Percentiles rank a stretch among this genome's conserved stretches.
Conservation (phyloP, 2,329 filamentous ascomycete species). For the Apiospora phragmitis region DNA sequence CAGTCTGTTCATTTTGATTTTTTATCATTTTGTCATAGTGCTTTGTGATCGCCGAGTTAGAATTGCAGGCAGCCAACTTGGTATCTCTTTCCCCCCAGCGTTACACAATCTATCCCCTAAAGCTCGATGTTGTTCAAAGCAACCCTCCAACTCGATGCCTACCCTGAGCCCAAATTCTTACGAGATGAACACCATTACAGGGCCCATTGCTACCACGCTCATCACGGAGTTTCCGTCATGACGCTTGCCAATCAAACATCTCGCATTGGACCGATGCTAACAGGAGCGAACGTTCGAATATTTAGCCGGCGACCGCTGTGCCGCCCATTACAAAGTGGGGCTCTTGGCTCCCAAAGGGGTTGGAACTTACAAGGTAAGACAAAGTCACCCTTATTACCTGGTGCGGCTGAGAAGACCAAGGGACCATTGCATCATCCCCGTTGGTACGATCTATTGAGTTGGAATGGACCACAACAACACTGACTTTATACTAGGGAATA, state of each 20-base stretch:
- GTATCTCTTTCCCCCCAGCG: not conserved
- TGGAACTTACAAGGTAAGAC: not conserved
- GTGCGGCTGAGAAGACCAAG: not conserved
- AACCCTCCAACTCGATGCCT: not conserved
- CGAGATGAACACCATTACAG: not conserved
- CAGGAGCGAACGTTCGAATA: not conserved
- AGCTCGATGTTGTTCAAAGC: too few relatives aligned
- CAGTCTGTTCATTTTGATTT: too few relatives aligned
- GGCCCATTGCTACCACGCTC: not conserved
- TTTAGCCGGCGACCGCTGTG: not conserved
- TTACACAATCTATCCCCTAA: not conserved
- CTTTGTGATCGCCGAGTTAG: not conserved
- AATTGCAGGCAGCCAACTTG: not conserved
- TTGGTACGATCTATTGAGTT: not conserved
- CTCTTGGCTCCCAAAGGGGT: not conserved
- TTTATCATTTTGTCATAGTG: not conserved
- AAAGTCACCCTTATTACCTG: not conserved
- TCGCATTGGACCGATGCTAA: not conserved
- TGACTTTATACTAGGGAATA: slow-evolving; percentile 9
- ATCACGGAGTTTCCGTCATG: not conserved
- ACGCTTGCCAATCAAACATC: not conserved
- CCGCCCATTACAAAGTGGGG: not conserved
- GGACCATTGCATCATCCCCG: not conserved
- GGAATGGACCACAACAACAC: too few relatives aligned
- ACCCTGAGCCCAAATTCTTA: not conserved